Conservation (phyloP, 176 grass and related monocot species). For the Zea luxurians region DNA sequence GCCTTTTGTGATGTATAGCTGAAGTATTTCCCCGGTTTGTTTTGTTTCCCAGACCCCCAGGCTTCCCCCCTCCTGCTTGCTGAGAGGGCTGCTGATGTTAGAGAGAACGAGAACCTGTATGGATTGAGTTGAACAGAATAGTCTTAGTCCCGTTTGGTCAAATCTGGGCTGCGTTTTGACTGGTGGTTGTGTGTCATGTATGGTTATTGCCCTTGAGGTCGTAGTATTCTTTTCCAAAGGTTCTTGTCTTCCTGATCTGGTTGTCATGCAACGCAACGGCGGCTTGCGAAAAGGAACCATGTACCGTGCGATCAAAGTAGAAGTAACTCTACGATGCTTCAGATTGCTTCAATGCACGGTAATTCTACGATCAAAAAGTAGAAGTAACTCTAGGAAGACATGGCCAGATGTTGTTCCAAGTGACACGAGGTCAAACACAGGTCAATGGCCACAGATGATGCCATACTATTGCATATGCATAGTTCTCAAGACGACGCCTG, state of each 20-base stretch:
- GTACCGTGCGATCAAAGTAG: not conserved
- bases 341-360: not conserved
- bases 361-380: too few relatives aligned
- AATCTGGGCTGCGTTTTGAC: conserved; percentile 11
- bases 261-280: not conserved
- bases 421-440: not conserved
- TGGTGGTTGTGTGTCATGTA: conserved; percentile 1
- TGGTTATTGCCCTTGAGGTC: not conserved
- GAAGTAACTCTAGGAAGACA: too few relatives aligned
- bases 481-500: not conserved
- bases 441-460: not conserved
- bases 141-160: conserved; percentile 27
- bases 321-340: not conserved
- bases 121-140: conserved; percentile 36
- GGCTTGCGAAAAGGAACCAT: not conserved
- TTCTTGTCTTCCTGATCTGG: not conserved
- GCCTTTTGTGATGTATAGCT: conserved; percentile 75
- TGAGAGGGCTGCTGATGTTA: conserved; percentile 51
- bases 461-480: not conserved
- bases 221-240: not conserved
- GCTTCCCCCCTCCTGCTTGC: conserved; percentile 14
- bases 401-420: not conserved
- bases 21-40: conserved; percentile 35
- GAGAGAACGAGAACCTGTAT: conserved; percentile 24
- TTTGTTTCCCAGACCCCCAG: conserved; percentile 24